Base-by-base conservation (phyloP, 306 rosid species). In the Quercus engelmannii region DNA sequence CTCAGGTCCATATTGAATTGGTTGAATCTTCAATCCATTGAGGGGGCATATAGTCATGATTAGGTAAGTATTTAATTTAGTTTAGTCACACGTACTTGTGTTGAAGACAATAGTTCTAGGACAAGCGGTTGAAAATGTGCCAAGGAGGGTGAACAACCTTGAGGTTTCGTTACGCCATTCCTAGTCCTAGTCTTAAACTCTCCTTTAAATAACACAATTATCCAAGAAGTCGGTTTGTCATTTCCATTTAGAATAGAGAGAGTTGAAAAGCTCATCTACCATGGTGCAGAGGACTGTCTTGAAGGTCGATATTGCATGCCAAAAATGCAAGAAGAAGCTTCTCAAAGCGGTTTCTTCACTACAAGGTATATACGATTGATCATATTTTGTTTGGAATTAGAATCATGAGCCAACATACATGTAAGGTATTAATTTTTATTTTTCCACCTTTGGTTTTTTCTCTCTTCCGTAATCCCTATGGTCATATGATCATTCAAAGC, bases 211-310 rank as follows among this genome's bases (percentile, higher is more conserved):
- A 23, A 10, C 13, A 11, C 0, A 59, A 57, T 57, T 9, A 57
- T 25, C 17, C 30, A 59, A 59, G 65, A 59, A 59, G 17, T n/a
- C 4, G 65, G 65, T 59, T 59, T 59, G 7, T 59, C 18, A 21
- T 59, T 58, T 58, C 6, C 54, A 49, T 49, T 49, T 23, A 74
- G 63, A 3, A 5, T 74, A 31, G 46, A 21, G 64, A 49, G 74
- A 21, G 55, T 72, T 41, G 46, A 41, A 41, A 41, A 8, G 46
- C 12, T 82, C 54, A 76, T 74, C 55, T 56, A 71, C 82, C 79
- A 90, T 87, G 95, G 86, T 82, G 23, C 86, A 80, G 83, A 84
- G 41, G 68, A 89, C 92, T 1, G 89, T 89, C 5, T 78, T 91
- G 69, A 91, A 85, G 83, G 95, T 91, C 77, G 79, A 86, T 25